Evolutionary conservation across 176 grass and related monocot species (phyloP).

Genomic region (Typha latifolia): DNA sequence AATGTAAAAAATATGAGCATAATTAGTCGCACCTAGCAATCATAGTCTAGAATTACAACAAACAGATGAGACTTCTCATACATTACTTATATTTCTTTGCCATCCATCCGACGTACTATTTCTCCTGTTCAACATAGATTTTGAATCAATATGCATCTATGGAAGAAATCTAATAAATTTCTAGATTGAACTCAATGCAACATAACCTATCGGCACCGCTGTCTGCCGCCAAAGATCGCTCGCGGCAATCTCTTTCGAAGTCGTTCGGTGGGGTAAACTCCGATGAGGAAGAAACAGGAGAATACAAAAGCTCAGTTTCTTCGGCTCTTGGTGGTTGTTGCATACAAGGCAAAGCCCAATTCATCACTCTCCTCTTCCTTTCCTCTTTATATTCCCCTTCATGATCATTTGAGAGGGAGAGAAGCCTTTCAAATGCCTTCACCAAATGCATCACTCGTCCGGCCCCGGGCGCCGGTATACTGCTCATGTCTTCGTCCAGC

Average conservation of each 20-base stretch:
- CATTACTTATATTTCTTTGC: conserved; percentile 46
- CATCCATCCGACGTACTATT: conserved; percentile 31
- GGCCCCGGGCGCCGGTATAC: conserved; percentile 42
- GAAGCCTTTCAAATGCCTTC: conserved; percentile 68
- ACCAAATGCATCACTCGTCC: conserved; percentile 86
- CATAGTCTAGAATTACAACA: background rate
- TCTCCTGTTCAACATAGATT: conserved; percentile 36
- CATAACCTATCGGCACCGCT: conserved; percentile 42
- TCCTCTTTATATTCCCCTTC: conserved; percentile 9
- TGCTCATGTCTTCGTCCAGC: conserved; percentile 55
- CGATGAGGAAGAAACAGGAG: conserved; percentile 25
- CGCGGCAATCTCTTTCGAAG: conserved; percentile 1
- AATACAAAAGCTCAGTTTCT: conserved; percentile 7
- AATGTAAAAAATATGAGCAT: background rate
- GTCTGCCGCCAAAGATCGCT: conserved; percentile 44
- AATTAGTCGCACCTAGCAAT: background rate
- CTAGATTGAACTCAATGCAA: background rate
- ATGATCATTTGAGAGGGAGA: conserved; percentile 57
- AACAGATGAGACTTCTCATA: conserved; percentile 27
- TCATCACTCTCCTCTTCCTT: conserved; percentile 12
- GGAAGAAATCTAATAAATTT: background rate
- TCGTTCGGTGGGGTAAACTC: conserved; percentile 32
- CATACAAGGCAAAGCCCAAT: conserved; percentile 67
- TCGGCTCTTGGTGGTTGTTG: conserved; percentile 22
- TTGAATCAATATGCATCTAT: conserved; percentile 12